Evolutionary conservation across 2,329 filamentous ascomycete species (phyloP).

Genomic region (Cadophora sp.): DNA sequence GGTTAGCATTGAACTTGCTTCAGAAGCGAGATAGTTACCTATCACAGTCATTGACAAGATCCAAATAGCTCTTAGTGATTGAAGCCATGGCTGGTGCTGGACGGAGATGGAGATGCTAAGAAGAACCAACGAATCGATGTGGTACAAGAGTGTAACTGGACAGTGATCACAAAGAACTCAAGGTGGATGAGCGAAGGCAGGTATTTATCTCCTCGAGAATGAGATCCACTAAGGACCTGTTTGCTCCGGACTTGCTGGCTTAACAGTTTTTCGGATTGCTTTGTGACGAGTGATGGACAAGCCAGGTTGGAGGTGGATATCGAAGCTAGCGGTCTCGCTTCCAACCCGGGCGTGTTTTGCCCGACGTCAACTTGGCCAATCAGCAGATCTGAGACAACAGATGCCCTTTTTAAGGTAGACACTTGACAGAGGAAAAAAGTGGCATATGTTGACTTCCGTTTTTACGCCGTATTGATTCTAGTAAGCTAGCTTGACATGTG

Average conservation of each 20-base stretch:
- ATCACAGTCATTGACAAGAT: conserved; percentile 52
- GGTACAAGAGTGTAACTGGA: neutral
- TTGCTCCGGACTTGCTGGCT: neutral
- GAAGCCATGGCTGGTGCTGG: conserved; percentile 19
- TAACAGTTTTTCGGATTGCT: neutral
- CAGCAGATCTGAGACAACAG: neutral
- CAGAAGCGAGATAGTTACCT: conserved; percentile 46
- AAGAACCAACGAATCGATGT: neutral
- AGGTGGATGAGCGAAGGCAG: neutral
- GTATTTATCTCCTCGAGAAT: neutral
- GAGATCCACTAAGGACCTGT: neutral
- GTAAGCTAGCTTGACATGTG: no score
- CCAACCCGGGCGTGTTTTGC: conserved; percentile 1
- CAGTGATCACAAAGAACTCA: neutral
- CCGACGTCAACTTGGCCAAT: neutral
- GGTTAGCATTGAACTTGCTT: neutral
- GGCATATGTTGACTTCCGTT: no score
- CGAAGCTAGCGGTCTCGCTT: conserved; percentile 2
- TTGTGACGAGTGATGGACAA: neutral
- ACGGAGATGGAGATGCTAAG: neutral
- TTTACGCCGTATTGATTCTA: no score
- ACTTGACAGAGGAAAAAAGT: no score
- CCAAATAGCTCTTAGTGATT: conserved; percentile 43
- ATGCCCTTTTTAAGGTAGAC: no score
- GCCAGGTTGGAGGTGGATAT: neutral